Evolutionary conservation across 352 stramenopile genomes (phyloP).

Genomic region (Globisporangium cederbergense): DNA sequence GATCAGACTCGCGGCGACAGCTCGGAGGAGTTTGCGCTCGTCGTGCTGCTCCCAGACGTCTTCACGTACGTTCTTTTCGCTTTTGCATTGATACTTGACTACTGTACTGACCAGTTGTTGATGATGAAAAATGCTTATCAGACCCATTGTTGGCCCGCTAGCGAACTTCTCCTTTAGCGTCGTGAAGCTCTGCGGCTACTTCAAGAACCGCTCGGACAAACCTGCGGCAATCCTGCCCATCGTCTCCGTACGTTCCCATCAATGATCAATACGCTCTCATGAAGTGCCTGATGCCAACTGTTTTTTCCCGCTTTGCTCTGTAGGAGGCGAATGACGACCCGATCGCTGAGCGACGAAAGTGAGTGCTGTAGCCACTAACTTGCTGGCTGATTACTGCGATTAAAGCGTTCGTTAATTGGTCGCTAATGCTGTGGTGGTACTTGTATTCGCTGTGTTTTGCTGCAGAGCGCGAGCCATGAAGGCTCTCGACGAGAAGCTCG

Average conservation of each 20-base stretch:
- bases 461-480: conserved; percentile 81
- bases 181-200: conserved; percentile 82
- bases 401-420: background rate
- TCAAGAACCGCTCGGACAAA: conserved; percentile 70
- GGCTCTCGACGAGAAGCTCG: conserved; percentile 84
- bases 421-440: background rate
- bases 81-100: background rate
- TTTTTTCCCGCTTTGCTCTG: background rate
- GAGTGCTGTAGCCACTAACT: conserved; percentile 16
- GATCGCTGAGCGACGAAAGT: conserved; percentile 87
- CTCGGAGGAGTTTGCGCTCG: conserved; percentile 75
- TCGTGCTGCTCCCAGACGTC: conserved; percentile 65
- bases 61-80: conserved; percentile 42
- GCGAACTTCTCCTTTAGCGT: conserved; percentile 82
- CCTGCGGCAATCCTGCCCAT: conserved; percentile 61
- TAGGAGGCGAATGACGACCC: conserved; percentile 63
- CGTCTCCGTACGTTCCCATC: conserved; percentile 33
- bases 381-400: background rate
- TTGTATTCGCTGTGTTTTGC: background rate
- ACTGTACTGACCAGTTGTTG: background rate
- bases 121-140: conserved; percentile 17
- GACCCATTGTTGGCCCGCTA: conserved; percentile 55
- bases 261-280: too few relatives aligned
- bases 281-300: too few relatives aligned
- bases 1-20: conserved; percentile 70